Evolutionary conservation across 768 basidiomycete genomes (phyloP).

Genomic region (Russula sp.): DNA sequence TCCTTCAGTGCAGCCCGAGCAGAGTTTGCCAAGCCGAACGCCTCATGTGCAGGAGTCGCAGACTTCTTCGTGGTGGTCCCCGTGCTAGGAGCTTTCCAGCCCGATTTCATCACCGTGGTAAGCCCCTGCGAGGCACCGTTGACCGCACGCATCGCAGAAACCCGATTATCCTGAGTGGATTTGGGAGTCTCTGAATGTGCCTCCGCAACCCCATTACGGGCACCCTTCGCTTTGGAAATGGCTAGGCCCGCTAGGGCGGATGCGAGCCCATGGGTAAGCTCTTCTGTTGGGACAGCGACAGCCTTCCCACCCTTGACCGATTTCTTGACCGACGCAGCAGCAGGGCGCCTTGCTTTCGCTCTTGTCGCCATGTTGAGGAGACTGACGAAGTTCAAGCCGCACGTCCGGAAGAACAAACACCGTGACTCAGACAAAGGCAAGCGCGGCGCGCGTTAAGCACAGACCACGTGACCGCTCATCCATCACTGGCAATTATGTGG

Average conservation of each 20-base stretch:
- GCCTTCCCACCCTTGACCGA: background rate
- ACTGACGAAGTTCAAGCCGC: background rate
- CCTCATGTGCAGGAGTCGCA: slow-evolving; percentile 26
- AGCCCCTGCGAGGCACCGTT: slow-evolving; percentile 58
- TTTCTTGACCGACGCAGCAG: background rate
- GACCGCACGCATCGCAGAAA: slow-evolving; percentile 52
- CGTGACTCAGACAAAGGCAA: background rate
- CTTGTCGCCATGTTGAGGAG: slow-evolving; percentile 9
- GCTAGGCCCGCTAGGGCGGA: slow-evolving; percentile 25
- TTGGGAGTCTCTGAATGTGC: background rate
- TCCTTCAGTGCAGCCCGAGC: slow-evolving; percentile 41
- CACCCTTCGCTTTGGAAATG: slow-evolving; percentile 26
- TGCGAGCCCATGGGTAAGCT: slow-evolving; percentile 27
- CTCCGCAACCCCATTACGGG: background rate
- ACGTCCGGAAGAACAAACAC: background rate
- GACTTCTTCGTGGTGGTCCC: slow-evolving; percentile 28
- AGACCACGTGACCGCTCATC: slow-evolving; percentile 6
- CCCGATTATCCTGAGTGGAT: slow-evolving; percentile 4
- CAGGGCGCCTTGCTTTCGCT: background rate
- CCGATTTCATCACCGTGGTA: slow-evolving; percentile 46
- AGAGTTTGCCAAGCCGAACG: slow-evolving; percentile 34
- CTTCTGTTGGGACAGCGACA: slow-evolving; percentile 16
- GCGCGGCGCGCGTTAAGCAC: background rate
- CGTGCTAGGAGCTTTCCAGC: slow-evolving; percentile 46
- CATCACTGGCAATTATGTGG: background rate